Base-by-base conservation (phyloP, 208 protist species). In the Trypanosomatidae sp. region DNA sequence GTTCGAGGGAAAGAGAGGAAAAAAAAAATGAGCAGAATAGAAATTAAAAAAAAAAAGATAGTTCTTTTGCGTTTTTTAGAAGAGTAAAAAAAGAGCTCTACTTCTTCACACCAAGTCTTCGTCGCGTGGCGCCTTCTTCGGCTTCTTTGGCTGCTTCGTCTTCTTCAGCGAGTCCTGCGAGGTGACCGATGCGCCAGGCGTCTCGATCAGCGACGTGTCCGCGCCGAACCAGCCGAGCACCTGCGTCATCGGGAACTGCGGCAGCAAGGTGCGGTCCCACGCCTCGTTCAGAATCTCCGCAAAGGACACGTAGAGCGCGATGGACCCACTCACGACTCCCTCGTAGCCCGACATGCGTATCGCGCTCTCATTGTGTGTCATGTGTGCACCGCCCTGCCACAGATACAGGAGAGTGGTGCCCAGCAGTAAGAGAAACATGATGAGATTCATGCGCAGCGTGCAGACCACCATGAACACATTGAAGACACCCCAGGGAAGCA, bases 221-320 rank as follows among this genome's bases (percentile, higher is more conserved):
- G n/a, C n/a, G n/a, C n/a, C n/a, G n/a, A n/a, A n/a, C 76, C 65
- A 81, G 30, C 62, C 73, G 22, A 74, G 76, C 60, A 78, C 58
- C 64, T 79, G 69, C 64, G 81, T 77, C 65, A 80, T 75, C 17
- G 74, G 79, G 19, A 81, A 25, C 30, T 90, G 62, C 17, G 82
- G 82, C 56, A 91, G 70, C 17, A 87, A 53, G 12, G 65, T 69
- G 50, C 75, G 73, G 39, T 84, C 85, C 67, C 76, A 88, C 46
- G 78, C 66, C 47, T 88, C 83, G 66, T 83, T 79, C 47, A 93
- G 36, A 9, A 89, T 28, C 76, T 86, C 73, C 17, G 83, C 83
- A 25, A 87, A 65, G 12, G 72, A 77, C 28, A 87, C 69, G 71
- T 93, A 93, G 19, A 93, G 39, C 0, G 88, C 85, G 53, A 82